Evolutionary conservation across 1,284 basidiomycete species (phyloP), one percentile per base, ranked within the genome.

Genomic region (Cutaneotrichosporon sp.): DNA sequence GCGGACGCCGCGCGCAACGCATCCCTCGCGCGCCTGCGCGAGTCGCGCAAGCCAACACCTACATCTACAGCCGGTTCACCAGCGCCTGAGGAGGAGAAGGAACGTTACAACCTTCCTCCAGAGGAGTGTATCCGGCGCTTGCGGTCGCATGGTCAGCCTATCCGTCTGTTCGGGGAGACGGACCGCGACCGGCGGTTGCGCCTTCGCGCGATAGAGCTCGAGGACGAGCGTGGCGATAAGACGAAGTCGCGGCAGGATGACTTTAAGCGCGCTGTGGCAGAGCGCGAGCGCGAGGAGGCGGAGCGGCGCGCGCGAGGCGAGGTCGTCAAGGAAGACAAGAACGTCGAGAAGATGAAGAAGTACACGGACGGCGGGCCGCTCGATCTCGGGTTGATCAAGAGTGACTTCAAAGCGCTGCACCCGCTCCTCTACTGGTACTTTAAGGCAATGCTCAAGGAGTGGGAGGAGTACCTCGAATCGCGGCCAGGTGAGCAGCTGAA

Each of bases 391-490:
- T 84, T 98, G 58, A 81, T 98, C 77, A 96, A 95, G 83, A 88
- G 87, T 22, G 91, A 98, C 76, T 90, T 92, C n/a, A 91, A 95
- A 82, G 97, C 91, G 81, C 83, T 99, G 30, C 98, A 99, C 77
- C 97, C 97, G 1, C 84, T 97, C 73, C 97, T 99, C 65, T 99
- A 99, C 79, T 95, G 96, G 79, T 93, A 94, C 2, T 83, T 99
- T 67, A 99, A 99, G 75, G 82, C 88, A 59, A 88, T 90, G 1
- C 83, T 99, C 64, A 92, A 92, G 74, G 97, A 99, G 74, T 99
- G 97, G 97, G 95, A 89, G 69, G 89, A 92, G 72, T 89, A 89
- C 62, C 90, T 99, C 87, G 91, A 91, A 62, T 89, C 92, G 65
- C 85, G 96, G 71, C 92, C 94, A 69, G 91, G 91, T 90, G 66